Evolutionary conservation across 2,329 filamentous ascomycete genomes (phyloP), one percentile per base, ranked within the genome.

Genomic region (Lasiodiplodia sp.): DNA sequence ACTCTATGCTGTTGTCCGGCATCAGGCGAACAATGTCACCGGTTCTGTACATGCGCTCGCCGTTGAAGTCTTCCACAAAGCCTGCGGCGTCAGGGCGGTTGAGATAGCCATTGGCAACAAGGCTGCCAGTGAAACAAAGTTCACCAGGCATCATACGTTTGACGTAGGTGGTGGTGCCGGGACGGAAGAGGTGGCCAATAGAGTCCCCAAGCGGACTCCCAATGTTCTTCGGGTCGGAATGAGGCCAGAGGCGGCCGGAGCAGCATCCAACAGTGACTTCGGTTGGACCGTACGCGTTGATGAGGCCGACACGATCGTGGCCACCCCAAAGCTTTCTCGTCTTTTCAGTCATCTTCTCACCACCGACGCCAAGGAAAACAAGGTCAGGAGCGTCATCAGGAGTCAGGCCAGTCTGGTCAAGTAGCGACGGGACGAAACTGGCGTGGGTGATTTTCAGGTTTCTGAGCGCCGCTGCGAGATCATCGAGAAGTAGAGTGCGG

Each of bases 101-200:
- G 14, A 76, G 70, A 66, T 73, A 73, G 18, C 70, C 71, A 28
- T 69, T 56, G 1, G 71, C 72, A 38, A 72, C 64, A 8, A 71
- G 51, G 25, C 67, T 69, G 5, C 72, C 72, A 55, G 70, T 71
- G 37, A 73, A 67, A 8, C 71, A 66, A 12, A 73, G 63, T 40
- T 73, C 72, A 28, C 71, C 72, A 18, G 51, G 38, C 67, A 68
- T 87, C 84, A 4, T 66, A 31, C 34, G 89, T 81, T 70, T 92
- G 85, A 0, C 92, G 68, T 68, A 11, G 67, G 66, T 37, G 75
- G 71, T 25, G 74, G 37, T 44, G 63, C 6, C 66, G 88, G 62
- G 65, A 6, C 70, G 70, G 52, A 72, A 58, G 18, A 77, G 68
- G 1, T 72, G 73, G 18, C 78, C 77, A 21, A 76, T 58, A 2